Percentiles rank a stretch among this genome's conserved stretches.
phyloP scores from a whole-genome alignment of 164 flowering plant species.

The Annona cherimola region DNA sequence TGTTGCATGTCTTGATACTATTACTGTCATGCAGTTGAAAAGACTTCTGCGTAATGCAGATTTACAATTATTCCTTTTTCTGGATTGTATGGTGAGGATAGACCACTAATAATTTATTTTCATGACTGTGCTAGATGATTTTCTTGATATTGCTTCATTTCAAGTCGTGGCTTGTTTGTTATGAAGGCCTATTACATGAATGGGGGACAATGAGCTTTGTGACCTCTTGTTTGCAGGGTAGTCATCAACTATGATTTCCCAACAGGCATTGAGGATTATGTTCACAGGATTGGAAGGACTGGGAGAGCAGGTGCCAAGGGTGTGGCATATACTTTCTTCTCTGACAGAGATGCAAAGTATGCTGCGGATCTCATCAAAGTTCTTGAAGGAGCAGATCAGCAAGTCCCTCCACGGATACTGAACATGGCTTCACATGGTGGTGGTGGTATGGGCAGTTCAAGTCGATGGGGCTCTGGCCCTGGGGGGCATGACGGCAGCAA shows the following conservation, averaged over 20 bases:
- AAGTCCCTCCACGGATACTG: conserved; percentile 66
- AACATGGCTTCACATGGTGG: conserved; percentile 67
- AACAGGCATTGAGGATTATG: conserved; percentile 87
- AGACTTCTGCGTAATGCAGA: not conserved
- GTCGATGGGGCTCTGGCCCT: conserved; percentile 46
- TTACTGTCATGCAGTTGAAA: too few relatives aligned
- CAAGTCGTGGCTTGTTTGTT: too few relatives aligned
- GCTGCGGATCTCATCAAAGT: conserved; percentile 77
- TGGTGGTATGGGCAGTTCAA: conserved; percentile 51
- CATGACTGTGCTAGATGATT: not conserved
- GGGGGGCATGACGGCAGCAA: conserved; percentile 46
- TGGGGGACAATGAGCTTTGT: not conserved
- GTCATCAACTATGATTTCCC: conserved; percentile 93
- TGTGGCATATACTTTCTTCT: conserved; percentile 67
- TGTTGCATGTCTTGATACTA: too few relatives aligned
- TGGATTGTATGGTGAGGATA: not conserved
- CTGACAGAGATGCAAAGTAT: conserved; percentile 75
- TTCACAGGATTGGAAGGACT: conserved; percentile 91
- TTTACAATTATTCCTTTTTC: not conserved
- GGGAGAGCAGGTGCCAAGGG: conserved; percentile 97
- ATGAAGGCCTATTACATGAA: not conserved
- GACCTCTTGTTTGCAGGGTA: conserved; percentile 44
- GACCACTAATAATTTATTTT: not conserved
- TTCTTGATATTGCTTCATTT: not conserved
- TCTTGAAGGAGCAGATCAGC: conserved; percentile 79